Conservation (phyloP, 345 rosid genomes). For the Moringa oleifera region DNA sequence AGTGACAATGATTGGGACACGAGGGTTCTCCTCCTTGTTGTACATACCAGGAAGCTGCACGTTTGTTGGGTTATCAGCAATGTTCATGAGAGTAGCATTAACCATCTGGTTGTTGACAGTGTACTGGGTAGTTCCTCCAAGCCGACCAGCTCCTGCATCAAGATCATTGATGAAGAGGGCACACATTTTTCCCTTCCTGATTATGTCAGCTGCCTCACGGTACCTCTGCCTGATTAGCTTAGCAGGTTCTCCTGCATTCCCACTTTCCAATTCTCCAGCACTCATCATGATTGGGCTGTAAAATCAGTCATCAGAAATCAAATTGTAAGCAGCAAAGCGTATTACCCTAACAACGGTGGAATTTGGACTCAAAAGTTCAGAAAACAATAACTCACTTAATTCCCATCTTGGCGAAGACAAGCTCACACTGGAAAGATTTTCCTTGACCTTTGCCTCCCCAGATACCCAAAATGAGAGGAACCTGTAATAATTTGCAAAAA, state of each 20-base stretch:
- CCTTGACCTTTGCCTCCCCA: slow-evolving; percentile 99
- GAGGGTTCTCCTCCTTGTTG: slow-evolving; percentile 96
- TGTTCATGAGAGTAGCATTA: slow-evolving; percentile 99
- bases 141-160: slow-evolving; percentile 92
- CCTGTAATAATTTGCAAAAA: slow-evolving; percentile 23
- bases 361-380: neutral
- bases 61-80: slow-evolving; percentile 87
- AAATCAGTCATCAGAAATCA: neutral
- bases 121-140: slow-evolving; percentile 98
- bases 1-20: slow-evolving; percentile 93
- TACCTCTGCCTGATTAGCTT: slow-evolving; percentile 97
- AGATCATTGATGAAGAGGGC: slow-evolving; percentile 95
- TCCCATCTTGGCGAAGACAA: slow-evolving; percentile 98
- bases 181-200: slow-evolving; percentile 95
- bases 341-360: neutral
- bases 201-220: slow-evolving; percentile 94
- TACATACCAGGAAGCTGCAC: slow-evolving; percentile 99
- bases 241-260: slow-evolving; percentile 93
- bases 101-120: slow-evolving; percentile 99
- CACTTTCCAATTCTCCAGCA: slow-evolving; percentile 99
- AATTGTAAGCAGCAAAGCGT: neutral
- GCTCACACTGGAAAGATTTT: slow-evolving; percentile 98
- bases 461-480: slow-evolving; percentile 93
- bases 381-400: slow-evolving; percentile 53
- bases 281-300: slow-evolving; percentile 99